phyloP scores from a whole-genome alignment of 1,284 basidiomycete species.

The Naganishia cerealis region DNA sequence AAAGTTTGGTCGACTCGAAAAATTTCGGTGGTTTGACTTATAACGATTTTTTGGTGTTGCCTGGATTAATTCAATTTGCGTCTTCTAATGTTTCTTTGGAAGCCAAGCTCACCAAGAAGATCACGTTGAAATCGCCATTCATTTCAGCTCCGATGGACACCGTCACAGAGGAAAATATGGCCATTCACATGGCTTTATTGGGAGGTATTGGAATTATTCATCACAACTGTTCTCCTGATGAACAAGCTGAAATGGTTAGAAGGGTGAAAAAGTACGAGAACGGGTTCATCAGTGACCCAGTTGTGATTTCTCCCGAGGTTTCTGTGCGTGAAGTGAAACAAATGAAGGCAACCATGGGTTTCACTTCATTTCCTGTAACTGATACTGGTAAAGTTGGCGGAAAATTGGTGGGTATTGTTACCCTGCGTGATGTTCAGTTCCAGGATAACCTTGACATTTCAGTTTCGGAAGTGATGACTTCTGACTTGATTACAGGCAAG shows the following conservation, averaged over 20 bases:
- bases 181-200: constrained; percentile 88
- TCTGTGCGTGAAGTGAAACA: no score
- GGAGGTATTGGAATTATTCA: constrained; percentile 99
- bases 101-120: constrained; percentile 85
- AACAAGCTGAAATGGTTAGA: constrained; percentile 94
- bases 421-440: constrained; percentile 95
- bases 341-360: no score
- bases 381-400: constrained; percentile 81
- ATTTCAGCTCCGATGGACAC: constrained; percentile 99
- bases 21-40: constrained; percentile 83
- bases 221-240: constrained; percentile 85
- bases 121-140: constrained; percentile 91
- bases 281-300: constrained; percentile 94
- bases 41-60: constrained; percentile 88
- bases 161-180: constrained; percentile 96
- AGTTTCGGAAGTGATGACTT: constrained; percentile 97
- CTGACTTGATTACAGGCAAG: constrained; percentile 73
- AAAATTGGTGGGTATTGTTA: constrained; percentile 94
- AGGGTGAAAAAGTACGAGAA: constrained; percentile 98
- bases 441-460: no score
- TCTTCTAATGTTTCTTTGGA: constrained; percentile 72
- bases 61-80: constrained; percentile 95
- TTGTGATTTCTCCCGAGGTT: no score
- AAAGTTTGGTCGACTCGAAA: constrained; percentile 90
- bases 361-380: no score